Base-by-base conservation (phyloP, 495 filamentous ascomycete genomes). In the Tuber umbilicatum region DNA sequence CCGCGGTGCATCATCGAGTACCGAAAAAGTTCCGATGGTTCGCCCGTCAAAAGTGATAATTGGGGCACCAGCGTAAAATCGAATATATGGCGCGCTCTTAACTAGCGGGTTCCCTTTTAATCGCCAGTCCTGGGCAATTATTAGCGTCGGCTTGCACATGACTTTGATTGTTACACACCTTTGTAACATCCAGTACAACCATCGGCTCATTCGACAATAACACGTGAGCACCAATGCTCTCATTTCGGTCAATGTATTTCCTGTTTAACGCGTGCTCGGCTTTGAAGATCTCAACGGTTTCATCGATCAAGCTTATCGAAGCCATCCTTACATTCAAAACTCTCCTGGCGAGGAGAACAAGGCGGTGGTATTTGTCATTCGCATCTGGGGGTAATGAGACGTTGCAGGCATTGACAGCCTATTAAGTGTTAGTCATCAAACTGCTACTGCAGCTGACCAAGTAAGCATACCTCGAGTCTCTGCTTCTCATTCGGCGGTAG, bases 11-110 rank as follows among this genome's bases (percentile, higher is more conserved):
- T 75, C 80, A 70, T 79, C 79, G 71, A 84, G 83, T 23, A 86
- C 77, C 23, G 83, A 78, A 70, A 86, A 83, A 1, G 84, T 83
- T 2, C 84, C 85, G 47, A 86, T 79, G 5, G 76, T 80, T 31
- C 81, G 69, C 42, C 82, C 84, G 69, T 82, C 79, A 45, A 75
- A 72, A 39, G 80, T 81, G 23, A 85, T 74, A 39, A 86, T 76
- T 7, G 85, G 85, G n/a, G 84, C 84, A 4, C 81, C 85, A 31
- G 84, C 85, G 69, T 84, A 85, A 73, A 85, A 86, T 12, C 83
- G 79, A 47, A 86, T 81, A 19, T 81, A 45, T 7, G 85, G 83
- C 14, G 68, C 71, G 21, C 74, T 74, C 41, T 27, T 74, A 2
- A 84, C 83, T 2, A 85, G 75, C 1, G 83, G 83, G 73, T 84